Evolutionary conservation across 192 early-diverging fungal genomes (phyloP).

Genomic region (Glomus cerebriforme): DNA sequence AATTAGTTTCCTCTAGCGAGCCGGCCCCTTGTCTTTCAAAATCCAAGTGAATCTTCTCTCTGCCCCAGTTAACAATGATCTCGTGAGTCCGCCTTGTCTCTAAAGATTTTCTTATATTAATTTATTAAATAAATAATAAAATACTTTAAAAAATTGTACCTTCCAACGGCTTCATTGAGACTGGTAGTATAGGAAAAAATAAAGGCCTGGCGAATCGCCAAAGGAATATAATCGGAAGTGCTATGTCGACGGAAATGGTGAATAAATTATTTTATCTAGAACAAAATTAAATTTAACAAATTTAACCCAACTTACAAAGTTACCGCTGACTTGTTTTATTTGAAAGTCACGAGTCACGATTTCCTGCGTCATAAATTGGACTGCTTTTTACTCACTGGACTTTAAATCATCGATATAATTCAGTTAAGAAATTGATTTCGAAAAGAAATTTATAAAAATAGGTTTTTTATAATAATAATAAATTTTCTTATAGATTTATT

Average conservation of each 20-base stretch:
- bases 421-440: no score
- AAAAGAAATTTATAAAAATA: no score
- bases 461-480: no score
- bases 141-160: background rate
- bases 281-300: no score
- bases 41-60: conserved; percentile 33
- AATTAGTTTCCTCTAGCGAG: conserved; percentile 54
- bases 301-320: no score
- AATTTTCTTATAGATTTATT: no score
- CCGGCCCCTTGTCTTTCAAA: conserved; percentile 38
- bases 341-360: no score
- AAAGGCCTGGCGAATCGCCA: conserved; percentile 11
- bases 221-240: conserved; percentile 2
- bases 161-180: background rate
- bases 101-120: background rate
- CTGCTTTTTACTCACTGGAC: no score
- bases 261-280: no score
- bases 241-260: conserved; percentile 2
- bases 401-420: no score
- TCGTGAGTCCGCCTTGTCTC: background rate
- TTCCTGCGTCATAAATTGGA: no score
- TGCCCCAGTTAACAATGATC: conserved; percentile 13
- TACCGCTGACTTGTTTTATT: no score
- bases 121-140: background rate
- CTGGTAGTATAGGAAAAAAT: background rate